Evolutionary conservation across 306 rosid species (phyloP).

Genomic region (Cicer bijugum): DNA sequence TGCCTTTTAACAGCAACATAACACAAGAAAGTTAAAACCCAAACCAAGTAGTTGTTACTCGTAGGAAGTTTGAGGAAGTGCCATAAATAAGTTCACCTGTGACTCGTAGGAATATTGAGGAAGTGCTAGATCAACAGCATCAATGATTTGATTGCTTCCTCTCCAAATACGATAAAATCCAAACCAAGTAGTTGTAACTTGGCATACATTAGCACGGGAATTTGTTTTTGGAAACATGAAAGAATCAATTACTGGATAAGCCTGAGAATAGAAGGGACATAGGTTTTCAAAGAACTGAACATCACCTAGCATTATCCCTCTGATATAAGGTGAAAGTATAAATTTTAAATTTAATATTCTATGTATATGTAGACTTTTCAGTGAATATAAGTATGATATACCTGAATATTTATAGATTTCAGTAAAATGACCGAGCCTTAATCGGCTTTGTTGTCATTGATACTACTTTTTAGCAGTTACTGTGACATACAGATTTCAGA

Average conservation of each 20-base stretch:
- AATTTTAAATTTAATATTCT: constrained; percentile 17
- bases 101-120: constrained; percentile 75
- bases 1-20: constrained; percentile 63
- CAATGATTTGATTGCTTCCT: constrained; percentile 70
- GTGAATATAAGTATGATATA: constrained; percentile 22
- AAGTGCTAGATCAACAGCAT: constrained; percentile 72
- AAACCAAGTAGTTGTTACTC: too few species aligned
- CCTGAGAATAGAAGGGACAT: constrained; percentile 51
- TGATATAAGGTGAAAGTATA: constrained; percentile 5
- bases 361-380: constrained; percentile 26
- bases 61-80: too few species aligned
- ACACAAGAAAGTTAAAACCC: constrained; percentile 17
- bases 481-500: neutral
- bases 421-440: neutral
- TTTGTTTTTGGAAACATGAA: constrained; percentile 54
- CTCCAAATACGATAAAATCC: constrained; percentile 74
- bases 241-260: constrained; percentile 64
- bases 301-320: constrained; percentile 33
- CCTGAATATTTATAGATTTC: neutral
- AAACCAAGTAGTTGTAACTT: constrained; percentile 86
- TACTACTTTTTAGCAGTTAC: neutral
- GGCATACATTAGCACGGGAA: constrained; percentile 75
- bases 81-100: constrained; percentile 58
- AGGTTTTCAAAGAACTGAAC: constrained; percentile 31
- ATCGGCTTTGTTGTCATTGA: neutral